Percentiles rank a stretch among this genome's conserved stretches.
phyloP scores from a whole-genome alignment of 495 filamentous ascomycete species.

The Annulohypoxylon maeteangense region DNA sequence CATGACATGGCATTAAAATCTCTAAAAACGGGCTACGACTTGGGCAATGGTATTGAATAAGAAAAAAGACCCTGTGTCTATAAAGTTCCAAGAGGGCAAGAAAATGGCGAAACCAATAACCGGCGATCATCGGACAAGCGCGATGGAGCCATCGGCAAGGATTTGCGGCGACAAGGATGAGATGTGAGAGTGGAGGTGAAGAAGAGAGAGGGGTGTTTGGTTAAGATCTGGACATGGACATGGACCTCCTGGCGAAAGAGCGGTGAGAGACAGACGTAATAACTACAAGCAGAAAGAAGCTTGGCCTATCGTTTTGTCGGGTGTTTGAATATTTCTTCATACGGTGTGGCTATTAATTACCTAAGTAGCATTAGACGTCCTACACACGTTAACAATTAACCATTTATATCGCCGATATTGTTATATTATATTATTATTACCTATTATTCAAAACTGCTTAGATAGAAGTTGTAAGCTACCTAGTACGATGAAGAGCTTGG shows the following conservation, averaged over 20 bases:
- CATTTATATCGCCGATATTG: conserved; percentile 13
- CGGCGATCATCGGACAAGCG: conserved; percentile 50
- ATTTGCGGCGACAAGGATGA: conserved; percentile 38
- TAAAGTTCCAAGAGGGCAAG: conserved; percentile 42
- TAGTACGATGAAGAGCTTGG: not conserved
- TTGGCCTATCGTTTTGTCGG: conserved; percentile 42
- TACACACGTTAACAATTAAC: conserved; percentile 8
- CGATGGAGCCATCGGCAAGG: conserved; percentile 42
- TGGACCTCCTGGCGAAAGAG: conserved; percentile 46
- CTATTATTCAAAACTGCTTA: not conserved
- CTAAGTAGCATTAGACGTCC: conserved; percentile 27
- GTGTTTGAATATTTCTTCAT: conserved; percentile 33
- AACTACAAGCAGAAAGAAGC: conserved; percentile 34
- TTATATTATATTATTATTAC: too few relatives aligned
- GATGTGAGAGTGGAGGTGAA: conserved; percentile 27
- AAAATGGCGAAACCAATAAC: conserved; percentile 46
- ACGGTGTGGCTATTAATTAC: conserved; percentile 39
- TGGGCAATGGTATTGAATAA: conserved; percentile 23
- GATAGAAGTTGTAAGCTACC: conserved; percentile 8
- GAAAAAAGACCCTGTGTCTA: conserved; percentile 20
- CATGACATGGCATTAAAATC: conserved; percentile 20
- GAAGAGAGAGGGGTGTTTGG: conserved; percentile 39
- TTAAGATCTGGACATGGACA: conserved; percentile 44
- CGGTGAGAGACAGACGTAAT: conserved; percentile 41
- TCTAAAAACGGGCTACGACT: conserved; percentile 11